Conservation (phyloP, 192 early-diverging fungal genomes). For the Coemansia sp. region DNA sequence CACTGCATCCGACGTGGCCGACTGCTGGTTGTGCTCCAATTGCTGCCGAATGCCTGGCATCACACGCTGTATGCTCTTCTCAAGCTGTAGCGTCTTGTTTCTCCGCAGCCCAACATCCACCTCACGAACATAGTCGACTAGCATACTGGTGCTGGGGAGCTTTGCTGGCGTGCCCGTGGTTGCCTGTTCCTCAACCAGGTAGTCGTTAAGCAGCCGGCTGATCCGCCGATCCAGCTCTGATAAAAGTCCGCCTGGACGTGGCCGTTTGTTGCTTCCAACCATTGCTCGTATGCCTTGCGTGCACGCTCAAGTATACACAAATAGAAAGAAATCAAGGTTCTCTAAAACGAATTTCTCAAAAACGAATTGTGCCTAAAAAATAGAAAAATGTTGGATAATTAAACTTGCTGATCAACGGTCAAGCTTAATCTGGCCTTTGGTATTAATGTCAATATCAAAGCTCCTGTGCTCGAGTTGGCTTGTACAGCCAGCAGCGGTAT, state of each 20-base stretch:
- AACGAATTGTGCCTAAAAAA: too few species aligned
- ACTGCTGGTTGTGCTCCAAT: constrained; percentile 9
- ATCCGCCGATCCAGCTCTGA: constrained; percentile 34
- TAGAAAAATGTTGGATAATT: too few species aligned
- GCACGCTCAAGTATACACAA: not conserved
- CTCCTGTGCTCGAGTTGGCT: too few species aligned
- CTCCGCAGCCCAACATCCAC: constrained; percentile 24
- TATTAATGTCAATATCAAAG: too few species aligned
- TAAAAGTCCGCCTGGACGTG: constrained; percentile 20
- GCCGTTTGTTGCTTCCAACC: constrained; percentile 37
- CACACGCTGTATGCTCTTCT: constrained; percentile 40
- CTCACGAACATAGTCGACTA: constrained; percentile 34
- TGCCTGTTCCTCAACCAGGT: constrained; percentile 21
- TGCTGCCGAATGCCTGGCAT: constrained; percentile 25
- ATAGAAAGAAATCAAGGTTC: too few species aligned
- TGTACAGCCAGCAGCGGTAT: too few species aligned
- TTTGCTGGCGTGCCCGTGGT: constrained; percentile 3
- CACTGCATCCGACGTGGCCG: not conserved
- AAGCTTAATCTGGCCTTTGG: too few species aligned
- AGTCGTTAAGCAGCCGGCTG: constrained; percentile 23
- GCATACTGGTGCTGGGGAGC: constrained; percentile 20
- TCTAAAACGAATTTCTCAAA: too few species aligned
- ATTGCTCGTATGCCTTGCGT: constrained; percentile 10
- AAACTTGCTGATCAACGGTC: too few species aligned
- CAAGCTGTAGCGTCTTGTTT: constrained; percentile 18